Evolutionary conservation across 2,329 filamentous ascomycete genomes (phyloP).

Genomic region (Didymella exigua): DNA sequence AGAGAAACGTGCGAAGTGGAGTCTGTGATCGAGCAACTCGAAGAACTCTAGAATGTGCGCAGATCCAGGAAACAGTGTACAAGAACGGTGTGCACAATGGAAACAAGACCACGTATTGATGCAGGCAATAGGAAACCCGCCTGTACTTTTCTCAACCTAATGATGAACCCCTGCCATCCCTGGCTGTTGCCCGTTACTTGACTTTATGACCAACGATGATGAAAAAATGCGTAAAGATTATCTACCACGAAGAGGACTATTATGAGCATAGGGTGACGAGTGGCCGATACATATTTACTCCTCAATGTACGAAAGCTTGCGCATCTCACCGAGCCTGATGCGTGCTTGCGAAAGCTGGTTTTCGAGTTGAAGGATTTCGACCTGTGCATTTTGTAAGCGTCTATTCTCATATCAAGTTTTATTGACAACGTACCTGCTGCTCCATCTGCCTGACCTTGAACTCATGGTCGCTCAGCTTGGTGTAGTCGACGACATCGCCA

Average conservation of each 20-base stretch:
- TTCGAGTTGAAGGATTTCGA: conserved; percentile 95
- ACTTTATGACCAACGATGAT: background rate
- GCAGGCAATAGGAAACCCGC: background rate
- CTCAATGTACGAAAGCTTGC: conserved; percentile 84
- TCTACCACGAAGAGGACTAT: conserved; percentile 7
- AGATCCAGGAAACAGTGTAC: background rate
- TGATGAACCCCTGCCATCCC: background rate
- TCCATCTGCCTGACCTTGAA: conserved; percentile 99
- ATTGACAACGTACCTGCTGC: conserved; percentile 78
- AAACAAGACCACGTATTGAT: conserved; percentile 6
- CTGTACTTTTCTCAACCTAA: background rate
- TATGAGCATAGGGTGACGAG: background rate
- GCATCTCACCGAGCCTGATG: conserved; percentile 91
- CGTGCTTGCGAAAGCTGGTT: conserved; percentile 81
- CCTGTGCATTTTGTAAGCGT: conserved; percentile 59
- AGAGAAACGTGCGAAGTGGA: background rate
- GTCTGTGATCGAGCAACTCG: background rate
- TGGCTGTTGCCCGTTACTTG: background rate
- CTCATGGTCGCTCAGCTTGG: conserved; percentile 86
- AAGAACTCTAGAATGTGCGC: background rate
- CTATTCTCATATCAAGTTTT: background rate
- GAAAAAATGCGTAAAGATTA: conserved; percentile 1
- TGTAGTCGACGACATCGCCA: conserved; percentile 81
- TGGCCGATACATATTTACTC: conserved; percentile 28
- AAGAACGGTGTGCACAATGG: too few species aligned